Evolutionary conservation across 495 filamentous ascomycete genomes (phyloP), one percentile per base, ranked within the genome.

Genomic region (Trichoderma erinaceum): DNA sequence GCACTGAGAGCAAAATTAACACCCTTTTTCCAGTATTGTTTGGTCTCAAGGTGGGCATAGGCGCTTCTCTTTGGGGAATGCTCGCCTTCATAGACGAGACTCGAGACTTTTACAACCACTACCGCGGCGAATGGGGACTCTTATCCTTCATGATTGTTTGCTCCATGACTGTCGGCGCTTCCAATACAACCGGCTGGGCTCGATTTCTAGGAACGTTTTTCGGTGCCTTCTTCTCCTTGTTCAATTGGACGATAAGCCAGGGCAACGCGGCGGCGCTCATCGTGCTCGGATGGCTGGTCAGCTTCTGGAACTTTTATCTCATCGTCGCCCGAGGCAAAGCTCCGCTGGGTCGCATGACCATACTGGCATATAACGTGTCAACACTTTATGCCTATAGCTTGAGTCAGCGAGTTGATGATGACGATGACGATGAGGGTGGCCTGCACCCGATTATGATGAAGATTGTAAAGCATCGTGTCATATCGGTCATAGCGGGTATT

Each of bases 111-210:
- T 99, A 97, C 73, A 82, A 85, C 23, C 90, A 90, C 70, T 99
- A 93, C 92, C 83, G 94, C 71, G 95, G 94, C 1, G 95, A 99
- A 83, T 99, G 95, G 95, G 95, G 94, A 11, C 81, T 98, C 1
- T 75, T 98, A 43, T 97, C 94, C 0, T 99, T 97, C 79, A 99
- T 99, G 95, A 85, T 98, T 66, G 95, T 99, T 21, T 97, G 94
- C 76, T 90, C 91, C 11, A 97, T 97, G 94, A 98, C 94, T 0
- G 92, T 97, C 58, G 95, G 95, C 10, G 91, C 94, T 23, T 91
- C 92, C n/a, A 99, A 98, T 72, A 96, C 93, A 21, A 96, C 94
- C 7, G 92, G 92, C 7, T 87, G 84, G 78, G 84, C 92, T 66
- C 88, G 95, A 68, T 95, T 97, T 71, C 77, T 90, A 18, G 95